Evolutionary conservation across 2,329 filamentous ascomycete genomes (phyloP), one percentile per base, ranked within the genome.

Genomic region (Cryoendolithus antarcticus): DNA sequence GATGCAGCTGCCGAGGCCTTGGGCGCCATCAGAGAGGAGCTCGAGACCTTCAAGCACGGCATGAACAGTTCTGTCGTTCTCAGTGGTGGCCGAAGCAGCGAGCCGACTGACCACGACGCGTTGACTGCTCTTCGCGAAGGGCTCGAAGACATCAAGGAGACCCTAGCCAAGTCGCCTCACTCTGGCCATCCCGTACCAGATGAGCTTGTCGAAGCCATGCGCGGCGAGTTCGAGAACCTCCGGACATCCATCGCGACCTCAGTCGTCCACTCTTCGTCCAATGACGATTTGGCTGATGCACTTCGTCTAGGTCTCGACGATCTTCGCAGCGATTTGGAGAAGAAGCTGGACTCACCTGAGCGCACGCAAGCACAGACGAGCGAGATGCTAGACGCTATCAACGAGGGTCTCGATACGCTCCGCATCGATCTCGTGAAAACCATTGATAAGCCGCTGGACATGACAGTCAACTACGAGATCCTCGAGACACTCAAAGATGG

Each of bases 401-500:
- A 76, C 40, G 74, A 79, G 35, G 85, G 86, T 2, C 70, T 95
- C 30, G 82, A 83, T 44, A 74, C 72, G 32, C 70, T 95, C 28
- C 75, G 85, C 4, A 70, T 74, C 10, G 88, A 95, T 48, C 73
- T 94, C 36, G 67, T 74, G 46, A 80, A 80, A 53, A 71, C 91
- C 10, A 69, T 77, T 13, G 79, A 89, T 55, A 91, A 86, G 62
- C 83, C 86, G 4, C 67, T 76, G 0, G 86, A 93, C 51, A 72
- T 89, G 60, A 88, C 82, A 1, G 79, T 85, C 41, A 89, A 83
- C 43, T 84, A 93, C 47, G 86, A 95, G 60, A 88, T 95, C 38
- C 69, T 95, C 1, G 84, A 94, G 43, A 85, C 84, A 0, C 70
- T 96, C 40, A 93, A 82, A 57, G 72, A 78, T n/a, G 88, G 86